Evolutionary conservation across 257 asterid species (phyloP).

Genomic region (Solanum chiquidenum): DNA sequence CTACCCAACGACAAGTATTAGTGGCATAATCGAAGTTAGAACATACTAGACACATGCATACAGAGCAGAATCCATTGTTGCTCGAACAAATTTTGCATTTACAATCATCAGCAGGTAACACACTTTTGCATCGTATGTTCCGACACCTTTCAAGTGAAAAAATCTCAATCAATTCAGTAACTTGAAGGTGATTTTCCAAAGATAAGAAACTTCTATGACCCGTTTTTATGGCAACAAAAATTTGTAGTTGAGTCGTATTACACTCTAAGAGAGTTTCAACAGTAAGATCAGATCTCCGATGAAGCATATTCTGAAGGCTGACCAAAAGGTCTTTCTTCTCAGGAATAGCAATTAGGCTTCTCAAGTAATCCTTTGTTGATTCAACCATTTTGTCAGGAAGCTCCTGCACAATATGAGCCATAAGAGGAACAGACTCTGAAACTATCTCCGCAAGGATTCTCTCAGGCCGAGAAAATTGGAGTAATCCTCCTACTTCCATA

Average conservation of each 20-base stretch:
- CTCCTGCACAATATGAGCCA: conserved; percentile 67
- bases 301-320: conserved; percentile 55
- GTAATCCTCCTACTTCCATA: conserved; percentile 28
- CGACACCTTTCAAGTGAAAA: conserved; percentile 74
- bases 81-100: conserved; percentile 78
- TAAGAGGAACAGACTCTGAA: conserved; percentile 47
- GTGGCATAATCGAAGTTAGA: conserved; percentile 71
- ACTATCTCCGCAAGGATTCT: conserved; percentile 66
- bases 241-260: conserved; percentile 62
- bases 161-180: conserved; percentile 56
- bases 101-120: conserved; percentile 74
- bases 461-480: conserved; percentile 37
- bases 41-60: conserved; percentile 93
- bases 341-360: conserved; percentile 31
- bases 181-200: conserved; percentile 29
- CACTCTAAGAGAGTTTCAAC: conserved; percentile 64
- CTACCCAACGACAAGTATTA: conserved; percentile 94
- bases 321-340: conserved; percentile 44
- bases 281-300: conserved; percentile 70
- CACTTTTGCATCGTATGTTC: conserved; percentile 57
- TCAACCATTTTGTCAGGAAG: conserved; percentile 57
- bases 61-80: conserved; percentile 79
- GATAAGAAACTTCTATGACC: conserved; percentile 56
- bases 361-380: conserved; percentile 60
- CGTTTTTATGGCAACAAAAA: conserved; percentile 59